Conservation (phyloP, 768 basidiomycete species). For the Paxillus ammoniavirescens region DNA sequence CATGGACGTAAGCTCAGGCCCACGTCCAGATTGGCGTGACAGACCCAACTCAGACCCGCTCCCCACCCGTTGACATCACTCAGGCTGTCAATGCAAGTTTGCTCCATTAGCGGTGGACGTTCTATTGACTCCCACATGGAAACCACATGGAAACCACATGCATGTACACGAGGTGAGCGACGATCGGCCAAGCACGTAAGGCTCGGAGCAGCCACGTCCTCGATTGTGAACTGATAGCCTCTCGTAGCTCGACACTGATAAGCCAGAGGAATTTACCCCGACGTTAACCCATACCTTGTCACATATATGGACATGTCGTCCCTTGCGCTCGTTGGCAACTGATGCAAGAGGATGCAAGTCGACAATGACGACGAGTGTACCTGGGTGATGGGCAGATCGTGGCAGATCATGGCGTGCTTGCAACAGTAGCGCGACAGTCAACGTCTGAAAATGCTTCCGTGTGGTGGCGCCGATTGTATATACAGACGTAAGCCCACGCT, state of each 20-base stretch:
- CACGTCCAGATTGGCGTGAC: no score
- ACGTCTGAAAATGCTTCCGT: conserved; percentile 16
- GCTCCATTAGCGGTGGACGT: neutral
- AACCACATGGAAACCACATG: neutral
- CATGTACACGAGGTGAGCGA: neutral
- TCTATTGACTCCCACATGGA: conserved; percentile 1
- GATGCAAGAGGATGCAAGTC: no score
- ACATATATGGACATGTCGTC: neutral
- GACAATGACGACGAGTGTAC: neutral
- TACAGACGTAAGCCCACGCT: neutral
- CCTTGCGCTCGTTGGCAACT: neutral
- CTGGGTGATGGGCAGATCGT: neutral
- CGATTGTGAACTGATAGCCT: neutral
- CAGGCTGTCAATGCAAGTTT: neutral
- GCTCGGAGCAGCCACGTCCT: neutral
- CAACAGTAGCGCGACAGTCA: neutral
- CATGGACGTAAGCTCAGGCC: no score
- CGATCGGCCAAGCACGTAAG: neutral
- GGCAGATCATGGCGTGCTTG: neutral
- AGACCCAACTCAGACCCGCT: no score
- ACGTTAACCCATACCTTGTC: neutral
- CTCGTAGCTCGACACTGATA: neutral
- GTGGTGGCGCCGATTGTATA: neutral
- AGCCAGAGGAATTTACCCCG: neutral
- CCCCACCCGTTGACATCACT: no score